These are phyloP conservation scores for Hymenochaete sp. DNA, from an alignment of 1,284 basidiomycete genomes.

Conservation along the genomic window DNA sequence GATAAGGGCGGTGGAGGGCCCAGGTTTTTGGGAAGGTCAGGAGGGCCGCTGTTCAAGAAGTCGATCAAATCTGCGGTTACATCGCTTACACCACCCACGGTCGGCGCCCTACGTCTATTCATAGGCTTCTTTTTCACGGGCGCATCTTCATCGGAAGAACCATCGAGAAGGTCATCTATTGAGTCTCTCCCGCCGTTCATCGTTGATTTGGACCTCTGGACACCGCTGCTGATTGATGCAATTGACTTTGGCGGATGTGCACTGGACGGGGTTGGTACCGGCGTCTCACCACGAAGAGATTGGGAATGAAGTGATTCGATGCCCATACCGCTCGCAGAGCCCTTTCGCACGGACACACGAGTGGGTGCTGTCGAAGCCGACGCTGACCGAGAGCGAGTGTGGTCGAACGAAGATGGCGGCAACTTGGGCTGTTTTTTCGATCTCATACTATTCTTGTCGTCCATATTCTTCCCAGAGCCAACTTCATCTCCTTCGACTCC, in stretches of 20 bases:
- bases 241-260: slow-evolving; percentile 6
- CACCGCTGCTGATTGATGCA: slow-evolving; percentile 4
- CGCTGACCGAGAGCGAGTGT: slow-evolving; percentile 10
- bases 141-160: slow-evolving; percentile 48
- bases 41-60: slow-evolving; percentile 56
- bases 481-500: too few relatives aligned
- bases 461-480: neutral
- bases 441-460: slow-evolving; percentile 5
- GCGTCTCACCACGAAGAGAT: slow-evolving; percentile 1
- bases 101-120: slow-evolving; percentile 8
- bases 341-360: slow-evolving; percentile 11
- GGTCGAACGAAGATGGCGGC: slow-evolving; percentile 15
- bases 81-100: slow-evolving; percentile 9
- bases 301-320: slow-evolving; percentile 13
- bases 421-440: slow-evolving; percentile 9
- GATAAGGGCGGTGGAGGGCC: slow-evolving; percentile 1
- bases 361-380: slow-evolving; percentile 9
- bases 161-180: slow-evolving; percentile 63
- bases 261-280: too few relatives aligned
- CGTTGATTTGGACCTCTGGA: neutral
- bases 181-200: slow-evolving; percentile 46
- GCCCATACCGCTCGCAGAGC: slow-evolving; percentile 10
- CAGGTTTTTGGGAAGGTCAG: slow-evolving; percentile 27
- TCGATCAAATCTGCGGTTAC: slow-evolving; percentile 46
- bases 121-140: slow-evolving; percentile 21